These are phyloP conservation scores for Aureobasidium sp. DNA, from an alignment of 2,329 filamentous ascomycete genomes.

Conservation along the genomic window DNA sequence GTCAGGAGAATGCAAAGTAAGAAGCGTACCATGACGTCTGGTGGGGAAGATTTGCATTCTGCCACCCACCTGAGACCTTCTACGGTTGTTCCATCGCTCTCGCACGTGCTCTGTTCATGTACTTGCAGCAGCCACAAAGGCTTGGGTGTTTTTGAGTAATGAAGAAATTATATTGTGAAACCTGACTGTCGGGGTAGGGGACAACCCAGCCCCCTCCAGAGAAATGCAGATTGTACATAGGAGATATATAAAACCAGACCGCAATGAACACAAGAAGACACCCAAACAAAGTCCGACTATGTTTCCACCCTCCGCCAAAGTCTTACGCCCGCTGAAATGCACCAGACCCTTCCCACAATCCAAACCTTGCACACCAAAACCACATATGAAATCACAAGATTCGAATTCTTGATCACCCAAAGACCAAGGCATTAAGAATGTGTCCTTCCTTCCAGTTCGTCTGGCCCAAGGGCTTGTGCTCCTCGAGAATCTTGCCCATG, in stretches of 20 bases:
- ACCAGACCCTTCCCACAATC: not conserved
- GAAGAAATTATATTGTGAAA: not conserved
- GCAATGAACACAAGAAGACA: not conserved
- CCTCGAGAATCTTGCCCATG: constrained; percentile 71
- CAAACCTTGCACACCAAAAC: not conserved
- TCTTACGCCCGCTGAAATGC: constrained; percentile 10
- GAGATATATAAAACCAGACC: not conserved
- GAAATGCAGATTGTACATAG: not conserved
- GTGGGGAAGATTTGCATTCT: not conserved
- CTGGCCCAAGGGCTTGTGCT: constrained; percentile 55
- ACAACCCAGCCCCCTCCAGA: not conserved
- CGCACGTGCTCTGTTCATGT: not conserved
- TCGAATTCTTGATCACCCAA: constrained; percentile 20
- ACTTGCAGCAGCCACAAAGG: not conserved
- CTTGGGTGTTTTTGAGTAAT: not conserved
- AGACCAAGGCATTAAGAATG: constrained; percentile 70
- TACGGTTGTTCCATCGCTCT: not conserved
- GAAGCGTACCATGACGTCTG: not conserved
- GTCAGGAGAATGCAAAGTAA: not conserved
- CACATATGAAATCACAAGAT: not conserved
- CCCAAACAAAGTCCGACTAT: not conserved
- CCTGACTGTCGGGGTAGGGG: not conserved
- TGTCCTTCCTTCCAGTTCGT: constrained; percentile 73
- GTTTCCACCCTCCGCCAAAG: not conserved
- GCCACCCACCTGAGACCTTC: not conserved